Base-by-base conservation (phyloP, 306 rosid species). In the Sophora flavescens region DNA sequence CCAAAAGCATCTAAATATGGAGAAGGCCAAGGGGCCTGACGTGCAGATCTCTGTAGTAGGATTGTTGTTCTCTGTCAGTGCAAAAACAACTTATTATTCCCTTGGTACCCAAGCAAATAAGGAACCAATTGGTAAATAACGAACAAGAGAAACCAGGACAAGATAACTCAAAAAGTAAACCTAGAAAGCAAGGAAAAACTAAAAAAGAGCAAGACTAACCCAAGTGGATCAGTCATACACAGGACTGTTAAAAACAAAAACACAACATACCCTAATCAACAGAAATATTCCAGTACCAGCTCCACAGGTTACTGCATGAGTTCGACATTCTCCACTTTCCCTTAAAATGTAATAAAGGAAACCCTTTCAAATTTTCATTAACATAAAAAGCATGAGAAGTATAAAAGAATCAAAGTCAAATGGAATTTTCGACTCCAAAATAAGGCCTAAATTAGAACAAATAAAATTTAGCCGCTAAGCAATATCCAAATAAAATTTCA, bases 1-100 rank as follows among this genome's bases (percentile, higher is more conserved):
- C 99, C 99, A 86, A 91, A 96, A 77, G 86, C 86, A 86, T 96
- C 99, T 89, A 96, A 86, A 83, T 92, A 96, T 42, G 90, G 97
- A 71, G 99, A 96, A 65, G 93, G 97, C 99, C 99, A 96, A 15
- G 91, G 96, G 74, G 99, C 93, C 85, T 85, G 98, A 33, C 99
- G 99, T 28, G 97, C 99, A 35, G 96, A 87, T 83, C 99, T 86
- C 84, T 87, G 99, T 44, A 96, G 81, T 9, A 91, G 88, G 79
- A 92, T 93, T 38, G 96, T 92, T 53, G 99, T 96, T 82, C 83
- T 87, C 99, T 96, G 75, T 74, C 76, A 74, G 58, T 59, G 81
- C 38, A 78, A 60, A 81, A 6, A 53, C 41, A 66, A 66, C 18
- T 39, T 35, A 58, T 74, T 44, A 63, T 41, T 76, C 18, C 33